A percentile compares a stretch with the other conserved stretches of the same genome.
These are phyloP conservation scores for Trichoderma brevicompactum DNA, from an alignment of 2,329 filamentous ascomycete genomes.

Conservation along the genomic window DNA sequence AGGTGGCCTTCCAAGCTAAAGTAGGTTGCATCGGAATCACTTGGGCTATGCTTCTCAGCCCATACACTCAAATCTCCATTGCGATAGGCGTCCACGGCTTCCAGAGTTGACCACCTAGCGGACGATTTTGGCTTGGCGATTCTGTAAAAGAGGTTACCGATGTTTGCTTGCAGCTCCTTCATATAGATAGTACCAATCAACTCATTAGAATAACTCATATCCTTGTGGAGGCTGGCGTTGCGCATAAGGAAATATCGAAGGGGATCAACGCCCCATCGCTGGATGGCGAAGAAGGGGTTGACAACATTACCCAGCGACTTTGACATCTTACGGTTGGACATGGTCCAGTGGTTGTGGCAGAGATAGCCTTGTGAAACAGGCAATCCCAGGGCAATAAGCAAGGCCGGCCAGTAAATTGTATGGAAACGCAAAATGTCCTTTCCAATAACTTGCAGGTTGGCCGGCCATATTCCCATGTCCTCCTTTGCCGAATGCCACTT, in stretches of 20 bases:
- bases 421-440: constrained; percentile 98
- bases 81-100: constrained; percentile 53
- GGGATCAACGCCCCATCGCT: constrained; percentile 84
- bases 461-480: constrained; percentile 75
- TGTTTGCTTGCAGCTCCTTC: constrained; percentile 73
- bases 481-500: constrained; percentile 68
- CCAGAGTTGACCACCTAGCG: constrained; percentile 64
- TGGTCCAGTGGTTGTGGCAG: constrained; percentile 93
- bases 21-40: constrained; percentile 27
- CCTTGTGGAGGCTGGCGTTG: constrained; percentile 75
- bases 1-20: constrained; percentile 39
- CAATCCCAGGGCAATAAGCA: constrained; percentile 85
- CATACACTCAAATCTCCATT: constrained; percentile 36
- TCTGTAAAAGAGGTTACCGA: constrained; percentile 81
- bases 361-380: constrained; percentile 79
- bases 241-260: constrained; percentile 88
- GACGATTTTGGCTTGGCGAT: constrained; percentile 65
- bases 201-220: constrained; percentile 84
- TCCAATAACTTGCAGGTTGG: constrained; percentile 88
- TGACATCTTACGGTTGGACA: constrained; percentile 91
- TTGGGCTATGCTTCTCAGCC: background rate
- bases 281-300: constrained; percentile 88
- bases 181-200: constrained; percentile 77
- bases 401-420: constrained; percentile 96
- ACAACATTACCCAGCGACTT: constrained; percentile 96